A percentile compares a stretch with the other conserved stretches of the same genome.
These are phyloP conservation scores for Aciculosporium take DNA, from an alignment of 2,329 filamentous ascomycete species.

Conservation along the genomic window DNA sequence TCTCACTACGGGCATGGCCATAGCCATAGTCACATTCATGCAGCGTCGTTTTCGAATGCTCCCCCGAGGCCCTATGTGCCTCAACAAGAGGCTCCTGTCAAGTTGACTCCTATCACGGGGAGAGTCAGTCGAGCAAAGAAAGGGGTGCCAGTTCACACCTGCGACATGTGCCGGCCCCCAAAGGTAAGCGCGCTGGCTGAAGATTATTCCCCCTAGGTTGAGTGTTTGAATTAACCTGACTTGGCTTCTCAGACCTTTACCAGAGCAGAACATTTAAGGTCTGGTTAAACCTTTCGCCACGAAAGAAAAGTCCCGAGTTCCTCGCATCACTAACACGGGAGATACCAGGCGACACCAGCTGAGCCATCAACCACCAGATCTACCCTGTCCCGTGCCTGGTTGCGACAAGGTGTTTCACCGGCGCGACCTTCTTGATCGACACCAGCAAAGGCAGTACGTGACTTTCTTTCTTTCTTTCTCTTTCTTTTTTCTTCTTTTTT, in stretches of 20 bases:
- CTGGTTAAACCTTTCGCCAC: slow-evolving; percentile 10
- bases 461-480: not conserved
- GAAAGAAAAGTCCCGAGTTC: slow-evolving; percentile 5
- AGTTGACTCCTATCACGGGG: slow-evolving; percentile 41
- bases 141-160: slow-evolving; percentile 42
- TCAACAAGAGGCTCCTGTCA: slow-evolving; percentile 27
- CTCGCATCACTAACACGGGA: slow-evolving; percentile 12
- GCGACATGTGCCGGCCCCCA: slow-evolving; percentile 34
- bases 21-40: slow-evolving; percentile 8
- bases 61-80: slow-evolving; percentile 28
- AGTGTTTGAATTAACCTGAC: not conserved
- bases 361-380: slow-evolving; percentile 40
- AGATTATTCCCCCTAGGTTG: not conserved
- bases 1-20: slow-evolving; percentile 15
- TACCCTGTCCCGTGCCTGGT: slow-evolving; percentile 34
- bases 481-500: not conserved
- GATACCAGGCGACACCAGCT: slow-evolving; percentile 41
- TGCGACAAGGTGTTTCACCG: slow-evolving; percentile 46
- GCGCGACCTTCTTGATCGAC: slow-evolving; percentile 44
- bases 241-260: slow-evolving; percentile 39
- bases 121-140: slow-evolving; percentile 45
- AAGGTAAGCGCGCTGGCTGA: slow-evolving; percentile 26
- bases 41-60: slow-evolving; percentile 13
- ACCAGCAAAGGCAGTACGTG: slow-evolving; percentile 28
- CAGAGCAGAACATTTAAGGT: slow-evolving; percentile 48